Base-by-base conservation (phyloP, 306 rosid genomes). In the Quercus dentata region DNA sequence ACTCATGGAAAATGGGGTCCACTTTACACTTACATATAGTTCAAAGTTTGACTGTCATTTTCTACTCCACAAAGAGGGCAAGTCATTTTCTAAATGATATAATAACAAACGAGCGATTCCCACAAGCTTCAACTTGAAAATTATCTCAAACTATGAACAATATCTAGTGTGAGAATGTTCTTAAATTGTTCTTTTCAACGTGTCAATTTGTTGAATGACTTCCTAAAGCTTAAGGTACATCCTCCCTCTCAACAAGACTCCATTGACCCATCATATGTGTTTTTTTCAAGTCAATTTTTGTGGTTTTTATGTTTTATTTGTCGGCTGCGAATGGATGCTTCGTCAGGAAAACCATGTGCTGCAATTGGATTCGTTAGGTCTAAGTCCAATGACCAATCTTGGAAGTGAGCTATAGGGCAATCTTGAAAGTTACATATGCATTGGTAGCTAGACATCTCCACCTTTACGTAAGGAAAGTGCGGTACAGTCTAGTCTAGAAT, bases 391-490 rank as follows among this genome's bases (percentile, higher is more conserved):
- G 83, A 75, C 83, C 74, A 81, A 69, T 80, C 59, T 46, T 74
- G 33, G 58, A 51, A 80, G n/a, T 56, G 21, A 41, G 46, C 46
- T 41, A 41, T 78, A 64, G 57, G 30, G 33, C 71, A 67, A 14
- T 61, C 54, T 75, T 80, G 64, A 82, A 80, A 84, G 76, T 72
- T 75, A 51, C 74, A 52, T 7, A 18, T 56, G 65, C 76, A 71
- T 84, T 88, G 92, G 87, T 33, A 25, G 92, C 87, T 33, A 25
- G 86, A 84, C 87, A 81, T n/a, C 51, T 80, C 80, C 62, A 28
- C 83, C 84, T 79, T 78, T 86, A 82, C 79, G 88, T 49, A 79
- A 79, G 85, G 70, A 76, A 81, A 49, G 17, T 49, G 67, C 68
- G 56, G 82, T 65, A 80, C 83, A 76, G n/a, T 13, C 62, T 21